phyloP scores from a whole-genome alignment of 164 flowering plant genomes.

The Kalanchoe fedtschenkoi region DNA sequence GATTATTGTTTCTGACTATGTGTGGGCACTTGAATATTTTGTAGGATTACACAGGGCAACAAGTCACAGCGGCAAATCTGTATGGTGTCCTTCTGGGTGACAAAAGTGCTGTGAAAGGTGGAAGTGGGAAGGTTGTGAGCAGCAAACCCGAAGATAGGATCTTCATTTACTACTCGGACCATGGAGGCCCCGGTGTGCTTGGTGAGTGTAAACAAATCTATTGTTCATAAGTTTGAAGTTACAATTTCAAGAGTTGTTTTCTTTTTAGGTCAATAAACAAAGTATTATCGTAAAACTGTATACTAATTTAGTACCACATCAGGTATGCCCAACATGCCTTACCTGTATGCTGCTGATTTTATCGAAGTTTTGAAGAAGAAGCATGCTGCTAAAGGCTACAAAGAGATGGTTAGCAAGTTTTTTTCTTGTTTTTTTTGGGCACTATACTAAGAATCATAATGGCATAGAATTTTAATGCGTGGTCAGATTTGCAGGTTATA shows the following conservation, averaged over 20 bases:
- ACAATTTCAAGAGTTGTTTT: no score
- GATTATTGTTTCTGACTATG: neutral
- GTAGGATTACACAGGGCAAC: constrained; percentile 63
- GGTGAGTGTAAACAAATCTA: constrained; percentile 29
- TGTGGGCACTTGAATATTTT: neutral
- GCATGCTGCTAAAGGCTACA: constrained; percentile 55
- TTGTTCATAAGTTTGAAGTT: neutral
- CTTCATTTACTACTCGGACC: constrained; percentile 82
- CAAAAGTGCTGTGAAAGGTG: constrained; percentile 56
- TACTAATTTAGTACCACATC: neutral
- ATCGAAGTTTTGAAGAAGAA: constrained; percentile 77
- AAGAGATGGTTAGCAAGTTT: constrained; percentile 61
- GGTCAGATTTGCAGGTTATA: constrained; percentile 29
- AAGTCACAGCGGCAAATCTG: constrained; percentile 56
- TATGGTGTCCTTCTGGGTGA: constrained; percentile 83
- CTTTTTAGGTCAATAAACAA: no score
- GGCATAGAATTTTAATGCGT: neutral
- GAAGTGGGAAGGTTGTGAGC: constrained; percentile 79
- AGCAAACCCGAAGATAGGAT: constrained; percentile 73
- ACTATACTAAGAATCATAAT: neutral
- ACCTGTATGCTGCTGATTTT: constrained; percentile 61
- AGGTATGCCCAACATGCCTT: constrained; percentile 87
- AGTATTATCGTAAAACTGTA: no score
- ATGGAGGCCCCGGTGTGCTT: constrained; percentile 94
- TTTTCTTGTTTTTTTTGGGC: neutral